Percentiles rank a stretch among this genome's conserved stretches.
Conservation (phyloP, 805 yeast species). For the Diddensiella santjacobensis region DNA sequence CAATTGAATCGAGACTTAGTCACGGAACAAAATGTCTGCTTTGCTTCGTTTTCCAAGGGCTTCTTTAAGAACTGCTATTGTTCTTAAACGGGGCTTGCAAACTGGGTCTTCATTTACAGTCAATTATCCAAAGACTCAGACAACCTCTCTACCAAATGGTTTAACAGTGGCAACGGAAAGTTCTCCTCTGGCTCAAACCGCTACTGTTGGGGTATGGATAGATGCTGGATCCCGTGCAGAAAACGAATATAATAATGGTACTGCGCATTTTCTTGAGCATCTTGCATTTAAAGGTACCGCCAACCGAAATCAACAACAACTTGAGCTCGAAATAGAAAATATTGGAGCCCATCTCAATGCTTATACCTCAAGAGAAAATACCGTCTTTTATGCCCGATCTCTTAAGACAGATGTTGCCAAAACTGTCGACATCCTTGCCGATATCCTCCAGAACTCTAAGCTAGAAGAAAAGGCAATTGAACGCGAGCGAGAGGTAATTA, state of each 20-base stretch:
- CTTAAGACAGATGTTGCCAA: conserved; percentile 74
- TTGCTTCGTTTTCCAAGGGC: conserved; percentile 3
- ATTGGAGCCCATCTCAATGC: conserved; percentile 97
- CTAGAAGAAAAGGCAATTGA: conserved; percentile 83
- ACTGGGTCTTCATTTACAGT: conserved; percentile 14
- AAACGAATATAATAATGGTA: conserved; percentile 76
- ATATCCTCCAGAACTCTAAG: conserved; percentile 80
- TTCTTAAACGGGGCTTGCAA: conserved; percentile 1
- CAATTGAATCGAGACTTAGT: not conserved
- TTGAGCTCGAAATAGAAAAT: conserved; percentile 92
- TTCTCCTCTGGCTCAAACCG: conserved; percentile 84
- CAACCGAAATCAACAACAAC: conserved; percentile 69
- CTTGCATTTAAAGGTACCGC: conserved; percentile 93
- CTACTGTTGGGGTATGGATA: conserved; percentile 97
- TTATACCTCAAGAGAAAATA: conserved; percentile 96
- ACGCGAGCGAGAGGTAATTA: conserved; percentile 92
- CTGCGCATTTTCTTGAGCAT: conserved; percentile 97
- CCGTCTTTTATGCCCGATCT: conserved; percentile 93
- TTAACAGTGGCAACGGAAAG: conserved; percentile 88
- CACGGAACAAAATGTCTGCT: conserved; percentile 4
- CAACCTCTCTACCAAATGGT: conserved; percentile 83
- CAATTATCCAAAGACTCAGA: conserved; percentile 46
- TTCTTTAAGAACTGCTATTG: not conserved
- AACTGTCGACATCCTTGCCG: conserved; percentile 84
- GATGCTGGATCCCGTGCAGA: conserved; percentile 99